These are phyloP conservation scores for Colletotrichum gloeosporioides DNA, from an alignment of 2,329 filamentous ascomycete species.

Conservation along the genomic window DNA sequence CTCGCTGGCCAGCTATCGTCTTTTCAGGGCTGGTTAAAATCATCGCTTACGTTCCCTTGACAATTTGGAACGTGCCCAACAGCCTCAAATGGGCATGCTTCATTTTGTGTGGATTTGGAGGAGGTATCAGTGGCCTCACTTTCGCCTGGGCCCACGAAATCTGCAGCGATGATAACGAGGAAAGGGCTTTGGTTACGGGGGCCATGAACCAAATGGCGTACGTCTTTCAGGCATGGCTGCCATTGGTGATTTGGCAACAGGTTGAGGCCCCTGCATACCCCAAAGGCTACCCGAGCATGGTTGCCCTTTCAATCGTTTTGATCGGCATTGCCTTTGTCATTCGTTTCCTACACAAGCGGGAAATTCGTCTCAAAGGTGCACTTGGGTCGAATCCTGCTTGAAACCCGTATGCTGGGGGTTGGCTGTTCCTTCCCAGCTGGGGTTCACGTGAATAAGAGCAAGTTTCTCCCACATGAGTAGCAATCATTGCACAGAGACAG, in stretches of 20 bases:
- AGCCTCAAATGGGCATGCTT: conserved; percentile 58
- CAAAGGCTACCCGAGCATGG: conserved; percentile 45
- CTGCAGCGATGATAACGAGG: conserved; percentile 13
- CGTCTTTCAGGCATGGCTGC: conserved; percentile 64
- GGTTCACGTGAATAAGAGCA: neutral
- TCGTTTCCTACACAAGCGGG: conserved; percentile 47
- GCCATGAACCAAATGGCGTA: conserved; percentile 21
- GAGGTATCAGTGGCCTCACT: conserved; percentile 5
- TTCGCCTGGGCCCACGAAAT: conserved; percentile 25
- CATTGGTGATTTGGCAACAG: conserved; percentile 54
- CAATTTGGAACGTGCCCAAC: conserved; percentile 61
- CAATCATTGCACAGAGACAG: neutral
- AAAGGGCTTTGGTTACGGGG: conserved; percentile 9
- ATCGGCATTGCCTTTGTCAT: conserved; percentile 57
- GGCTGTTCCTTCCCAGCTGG: neutral
- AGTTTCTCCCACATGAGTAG: neutral
- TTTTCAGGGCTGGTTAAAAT: conserved; percentile 9
- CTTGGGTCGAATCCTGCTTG: neutral
- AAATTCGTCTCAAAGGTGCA: conserved; percentile 28
- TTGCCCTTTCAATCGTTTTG: conserved; percentile 46
- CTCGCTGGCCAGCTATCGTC: conserved; percentile 54
- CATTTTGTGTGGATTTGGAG: conserved; percentile 33
- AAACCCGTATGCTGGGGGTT: neutral
- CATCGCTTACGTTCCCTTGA: conserved; percentile 41
- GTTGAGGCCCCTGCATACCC: conserved; percentile 47